Evolutionary conservation across 805 yeast genomes (phyloP).

Genomic region (Lachancea lanzarotensis): DNA sequence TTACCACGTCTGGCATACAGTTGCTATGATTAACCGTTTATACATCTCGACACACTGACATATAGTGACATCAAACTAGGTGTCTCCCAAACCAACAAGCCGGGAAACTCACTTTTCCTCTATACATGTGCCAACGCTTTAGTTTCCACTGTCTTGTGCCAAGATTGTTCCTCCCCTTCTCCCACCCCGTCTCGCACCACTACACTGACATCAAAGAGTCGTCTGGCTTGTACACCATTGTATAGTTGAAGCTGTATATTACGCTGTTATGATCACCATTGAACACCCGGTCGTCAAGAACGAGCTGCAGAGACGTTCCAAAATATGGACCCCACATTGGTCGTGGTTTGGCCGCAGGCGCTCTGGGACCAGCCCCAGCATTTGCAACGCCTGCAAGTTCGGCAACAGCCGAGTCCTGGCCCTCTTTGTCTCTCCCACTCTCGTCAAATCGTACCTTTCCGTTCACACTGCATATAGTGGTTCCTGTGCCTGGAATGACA

Average conservation of each 20-base stretch:
- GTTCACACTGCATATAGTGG: conserved; percentile 43
- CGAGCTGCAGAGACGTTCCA: conserved; percentile 56
- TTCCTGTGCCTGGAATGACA: conserved; percentile 57
- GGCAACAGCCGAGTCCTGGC: conserved; percentile 48
- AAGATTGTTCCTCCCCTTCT: too few species aligned
- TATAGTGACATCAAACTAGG: too few species aligned
- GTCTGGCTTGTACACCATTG: conserved; percentile 57
- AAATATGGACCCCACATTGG: conserved; percentile 64
- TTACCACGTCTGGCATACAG: too few species aligned
- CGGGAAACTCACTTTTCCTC: too few species aligned
- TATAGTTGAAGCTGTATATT: conserved; percentile 58
- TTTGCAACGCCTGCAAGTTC: conserved; percentile 17
- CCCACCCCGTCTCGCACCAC: too few species aligned
- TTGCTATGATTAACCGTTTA: too few species aligned
- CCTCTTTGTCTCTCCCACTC: conserved; percentile 58
- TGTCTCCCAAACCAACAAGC: too few species aligned
- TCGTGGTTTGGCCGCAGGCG: conserved; percentile 32
- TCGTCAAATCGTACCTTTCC: conserved; percentile 71
- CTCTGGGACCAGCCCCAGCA: background rate
- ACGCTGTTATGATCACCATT: conserved; percentile 30
- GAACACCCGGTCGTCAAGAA: conserved; percentile 45
- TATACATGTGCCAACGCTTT: too few species aligned
- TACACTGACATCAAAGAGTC: conserved; percentile 34
- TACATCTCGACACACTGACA: too few species aligned
- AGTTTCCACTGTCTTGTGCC: too few species aligned